These are phyloP conservation scores for Vigna reflexopilosa DNA, from an alignment of 306 rosid species.

Conservation along the genomic window DNA sequence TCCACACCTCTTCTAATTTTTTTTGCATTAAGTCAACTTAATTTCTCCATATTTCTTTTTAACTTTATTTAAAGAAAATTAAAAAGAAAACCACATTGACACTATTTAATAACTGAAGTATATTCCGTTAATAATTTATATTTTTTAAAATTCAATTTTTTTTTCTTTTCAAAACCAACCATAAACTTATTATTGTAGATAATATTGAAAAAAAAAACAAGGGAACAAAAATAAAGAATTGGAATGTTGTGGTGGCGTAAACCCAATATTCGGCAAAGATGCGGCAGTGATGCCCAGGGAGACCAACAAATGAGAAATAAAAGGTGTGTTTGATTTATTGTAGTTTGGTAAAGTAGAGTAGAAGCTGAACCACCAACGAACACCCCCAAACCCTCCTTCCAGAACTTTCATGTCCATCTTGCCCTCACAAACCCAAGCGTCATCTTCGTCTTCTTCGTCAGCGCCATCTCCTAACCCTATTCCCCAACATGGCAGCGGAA, in stretches of 20 bases:
- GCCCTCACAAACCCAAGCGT: conserved; percentile 76
- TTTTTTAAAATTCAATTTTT: too few species aligned
- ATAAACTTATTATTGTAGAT: too few species aligned
- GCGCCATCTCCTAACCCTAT: conserved; percentile 60
- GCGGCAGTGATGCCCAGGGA: conserved; percentile 26
- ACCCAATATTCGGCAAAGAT: conserved; percentile 41
- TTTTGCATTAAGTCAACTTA: too few species aligned
- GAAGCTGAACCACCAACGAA: conserved; percentile 21
- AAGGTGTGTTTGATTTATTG: background rate
- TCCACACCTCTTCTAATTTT: too few species aligned
- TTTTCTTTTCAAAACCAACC: too few species aligned
- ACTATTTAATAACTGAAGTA: too few species aligned
- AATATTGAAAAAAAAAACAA: too few species aligned
- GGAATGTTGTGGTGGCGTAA: background rate
- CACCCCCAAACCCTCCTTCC: conserved; percentile 41
- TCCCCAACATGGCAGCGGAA: conserved; percentile 67
- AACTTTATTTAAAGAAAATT: too few species aligned
- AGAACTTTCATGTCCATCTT: conserved; percentile 97
- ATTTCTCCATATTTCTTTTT: too few species aligned
- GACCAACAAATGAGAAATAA: background rate
- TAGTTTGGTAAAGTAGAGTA: conserved; percentile 34
- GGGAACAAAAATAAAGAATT: too few species aligned
- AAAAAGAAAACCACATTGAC: too few species aligned
- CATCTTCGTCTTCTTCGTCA: conserved; percentile 68
- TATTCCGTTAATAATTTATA: too few species aligned